Conservation (phyloP, 164 flowering plant species). For the Stephania cephalantha region DNA sequence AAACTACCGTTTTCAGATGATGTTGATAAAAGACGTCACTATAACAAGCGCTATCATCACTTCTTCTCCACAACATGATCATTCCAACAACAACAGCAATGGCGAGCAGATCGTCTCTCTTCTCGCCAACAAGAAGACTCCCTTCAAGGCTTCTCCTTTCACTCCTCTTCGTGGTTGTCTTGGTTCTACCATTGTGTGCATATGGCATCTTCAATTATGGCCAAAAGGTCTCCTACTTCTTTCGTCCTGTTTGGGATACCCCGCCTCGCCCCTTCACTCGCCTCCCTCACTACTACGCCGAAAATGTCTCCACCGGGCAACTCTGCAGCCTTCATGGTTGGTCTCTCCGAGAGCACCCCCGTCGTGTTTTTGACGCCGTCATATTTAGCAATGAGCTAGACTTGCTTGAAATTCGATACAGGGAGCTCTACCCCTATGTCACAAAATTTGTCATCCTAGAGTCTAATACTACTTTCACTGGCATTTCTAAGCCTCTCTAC, state of each 20-base stretch:
- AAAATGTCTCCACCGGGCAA: slow-evolving; percentile 23
- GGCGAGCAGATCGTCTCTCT: slow-evolving; percentile 10
- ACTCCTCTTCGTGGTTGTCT: slow-evolving; percentile 2
- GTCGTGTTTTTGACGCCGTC: slow-evolving; percentile 29
- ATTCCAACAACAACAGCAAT: neutral
- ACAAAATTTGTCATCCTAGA: slow-evolving; percentile 28
- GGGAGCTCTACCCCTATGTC: slow-evolving; percentile 27
- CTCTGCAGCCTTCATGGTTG: slow-evolving; percentile 40
- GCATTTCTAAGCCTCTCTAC: slow-evolving; percentile 30
- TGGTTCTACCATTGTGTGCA: slow-evolving; percentile 9
- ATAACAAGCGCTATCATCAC: neutral
- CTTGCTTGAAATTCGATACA: slow-evolving; percentile 32
- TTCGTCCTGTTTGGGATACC: slow-evolving; percentile 38
- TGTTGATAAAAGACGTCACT: neutral
- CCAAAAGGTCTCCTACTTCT: slow-evolving; percentile 24
- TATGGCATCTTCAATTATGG: slow-evolving; percentile 11
- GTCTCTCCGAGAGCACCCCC: slow-evolving; percentile 27
- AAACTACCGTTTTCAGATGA: neutral
- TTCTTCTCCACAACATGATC: neutral
- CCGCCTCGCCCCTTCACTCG: slow-evolving; percentile 29
- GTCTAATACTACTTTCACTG: slow-evolving; percentile 35
- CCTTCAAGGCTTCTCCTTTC: slow-evolving; percentile 6
- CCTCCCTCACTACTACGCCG: slow-evolving; percentile 34
- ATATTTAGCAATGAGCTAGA: slow-evolving; percentile 37
- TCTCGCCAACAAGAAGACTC: slow-evolving; percentile 7